Evolutionary conservation across 148 eudicot genomes (phyloP), one percentile per base, ranked within the genome.

Genomic region (Rhododendron henanense): DNA sequence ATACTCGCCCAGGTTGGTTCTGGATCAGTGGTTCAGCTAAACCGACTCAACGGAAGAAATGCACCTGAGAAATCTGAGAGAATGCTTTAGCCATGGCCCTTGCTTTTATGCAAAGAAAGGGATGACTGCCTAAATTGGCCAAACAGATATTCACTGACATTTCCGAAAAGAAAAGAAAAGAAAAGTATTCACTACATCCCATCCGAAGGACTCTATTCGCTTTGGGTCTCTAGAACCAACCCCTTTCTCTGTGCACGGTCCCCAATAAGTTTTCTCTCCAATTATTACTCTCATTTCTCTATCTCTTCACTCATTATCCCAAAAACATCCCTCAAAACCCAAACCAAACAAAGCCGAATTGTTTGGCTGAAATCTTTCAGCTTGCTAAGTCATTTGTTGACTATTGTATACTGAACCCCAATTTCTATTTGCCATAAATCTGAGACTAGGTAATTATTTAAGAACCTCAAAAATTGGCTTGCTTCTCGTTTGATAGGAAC

Each of bases 11-110:
- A 21, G 28, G 31, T 45, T 78, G 81, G 31, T 78, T 76, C 50
- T 78, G 53, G 33, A 78, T 78, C 45, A 44, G 53, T 10, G 81
- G 31, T 41, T 78, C 81, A 78, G 81, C 50, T 78, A 78, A 78
- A 78, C 14, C 4, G 28, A 78, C 50, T 78, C 16, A 78, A 44
- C 18, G 5, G 48, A 76, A 41, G 31, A 44, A 44, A 45, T 9
- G 81, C 31, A 44, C 28, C n/a, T 44, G 41, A 71, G 39, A 71
- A 71, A 71, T 71, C 41, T 45, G 31, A 78, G 81, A 78, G 47
- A 44, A 78, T 2, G 51, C 28, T 78, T 44, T 41, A 44, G 81
- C 31, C 47, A 73, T 39, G 79, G 48, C 48, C 25, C 25, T 75
- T 35, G 79, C 45, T 37, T 75, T 75, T 37, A 75, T 18, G 16